Base-by-base conservation (phyloP, 163 green algal genomes). In the Prototheca cutis region DNA sequence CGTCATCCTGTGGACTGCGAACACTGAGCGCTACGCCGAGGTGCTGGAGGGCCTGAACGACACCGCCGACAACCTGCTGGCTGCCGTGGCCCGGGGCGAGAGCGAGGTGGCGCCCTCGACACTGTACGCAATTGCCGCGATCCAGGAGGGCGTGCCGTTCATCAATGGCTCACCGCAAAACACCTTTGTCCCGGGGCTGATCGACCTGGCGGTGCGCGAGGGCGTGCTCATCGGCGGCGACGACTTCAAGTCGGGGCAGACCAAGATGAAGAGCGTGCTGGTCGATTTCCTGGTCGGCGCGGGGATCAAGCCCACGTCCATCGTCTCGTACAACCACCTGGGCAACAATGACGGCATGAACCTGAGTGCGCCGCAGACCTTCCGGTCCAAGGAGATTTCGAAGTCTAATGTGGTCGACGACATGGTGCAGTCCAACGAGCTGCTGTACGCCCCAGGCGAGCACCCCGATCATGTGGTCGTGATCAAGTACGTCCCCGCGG, bases 311-410 rank as follows among this genome's bases (percentile, higher is more conserved):
- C 93, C 93, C 29, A 91, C 83, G 28, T 89, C 80, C 53, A 98
- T 99, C 55, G 93, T 98, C 27, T 91, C 76, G 29, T 99, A 99
- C 83, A 99, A 99, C 78, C 93, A 99, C 74, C 74, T 99, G 48
- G 93, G 93, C 61, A 99, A 99, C 85, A 99, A 99, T 70, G 93
- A 99, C 68, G 93, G 93, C 60, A 86, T 91, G 66, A 99, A 99
- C 81, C 81, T 99, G 19, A 88, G 66, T 2, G 93, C 91, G n/a
- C 93, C 93, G 1, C 85, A 96, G 76, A 95, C 84, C 27, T 95
- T 94, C 77, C 73, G 86, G 27, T 90, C 80, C 53, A 92, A 90
- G 76, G 93, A 99, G 77, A 99, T 99, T 74, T 92, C 78, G 66
- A 99, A 99, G 77, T 88, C 71, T 65, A 99, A 97, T 59, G 93